Conservation (phyloP, 352 stramenopile genomes). For the Pythium brachiatum region DNA sequence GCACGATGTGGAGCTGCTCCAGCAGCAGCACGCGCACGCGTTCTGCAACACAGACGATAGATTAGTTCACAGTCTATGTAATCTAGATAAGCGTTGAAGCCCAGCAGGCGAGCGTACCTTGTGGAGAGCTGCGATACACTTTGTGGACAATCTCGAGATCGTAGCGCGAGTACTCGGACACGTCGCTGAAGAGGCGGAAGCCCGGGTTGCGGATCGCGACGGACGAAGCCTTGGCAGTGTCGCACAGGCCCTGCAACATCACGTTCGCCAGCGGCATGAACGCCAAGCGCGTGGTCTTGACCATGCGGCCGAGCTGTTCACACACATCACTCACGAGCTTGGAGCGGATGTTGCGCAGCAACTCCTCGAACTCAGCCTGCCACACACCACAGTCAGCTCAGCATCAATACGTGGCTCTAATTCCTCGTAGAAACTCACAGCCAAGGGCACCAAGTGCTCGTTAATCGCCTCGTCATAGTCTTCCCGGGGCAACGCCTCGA, state of each 20-base stretch:
- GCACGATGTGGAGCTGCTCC: slow-evolving; percentile 54
- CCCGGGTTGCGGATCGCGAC: slow-evolving; percentile 49
- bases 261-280: slow-evolving; percentile 60
- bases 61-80: no score
- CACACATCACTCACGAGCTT: slow-evolving; percentile 56
- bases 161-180: slow-evolving; percentile 62
- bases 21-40: slow-evolving; percentile 50
- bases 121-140: slow-evolving; percentile 38
- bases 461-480: slow-evolving; percentile 30
- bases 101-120: slow-evolving; percentile 31
- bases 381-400: background rate
- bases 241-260: slow-evolving; percentile 44
- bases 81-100: background rate
- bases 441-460: slow-evolving; percentile 40
- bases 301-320: slow-evolving; percentile 41
- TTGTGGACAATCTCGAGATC: slow-evolving; percentile 49
- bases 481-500: slow-evolving; percentile 36
- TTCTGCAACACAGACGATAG: no score
- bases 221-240: slow-evolving; percentile 55
- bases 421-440: slow-evolving; percentile 40
- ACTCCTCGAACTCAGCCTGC: slow-evolving; percentile 39
- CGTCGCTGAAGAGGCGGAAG: slow-evolving; percentile 41
- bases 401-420: background rate
- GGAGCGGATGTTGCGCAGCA: slow-evolving; percentile 47
- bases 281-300: slow-evolving; percentile 38